phyloP scores from a whole-genome alignment of 768 basidiomycete species.

The Phlebiopsis gigantea region DNA sequence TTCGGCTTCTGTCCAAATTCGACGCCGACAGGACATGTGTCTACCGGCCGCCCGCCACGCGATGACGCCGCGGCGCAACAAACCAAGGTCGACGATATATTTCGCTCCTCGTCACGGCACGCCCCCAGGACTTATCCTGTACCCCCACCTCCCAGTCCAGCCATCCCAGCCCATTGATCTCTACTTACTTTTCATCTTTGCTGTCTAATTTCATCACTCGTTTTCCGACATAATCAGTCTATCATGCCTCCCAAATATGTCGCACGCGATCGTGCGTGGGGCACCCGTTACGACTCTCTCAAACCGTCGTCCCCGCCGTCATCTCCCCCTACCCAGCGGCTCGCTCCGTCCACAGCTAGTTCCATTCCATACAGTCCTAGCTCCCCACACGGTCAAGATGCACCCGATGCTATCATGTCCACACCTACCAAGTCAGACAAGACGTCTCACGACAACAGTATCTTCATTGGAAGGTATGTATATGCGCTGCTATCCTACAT shows the following conservation, averaged over 20 bases:
- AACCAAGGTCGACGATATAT: not conserved
- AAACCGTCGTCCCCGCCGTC: constrained; percentile 44
- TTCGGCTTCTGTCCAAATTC: not conserved
- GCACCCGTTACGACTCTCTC: constrained; percentile 67
- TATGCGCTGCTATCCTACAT: constrained; percentile 1
- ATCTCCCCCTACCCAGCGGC: constrained; percentile 24
- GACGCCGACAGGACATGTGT: not conserved
- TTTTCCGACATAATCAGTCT: not conserved
- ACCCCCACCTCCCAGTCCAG: not conserved
- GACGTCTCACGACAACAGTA: constrained; percentile 68
- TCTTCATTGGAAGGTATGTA: constrained; percentile 78
- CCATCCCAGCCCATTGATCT: not conserved
- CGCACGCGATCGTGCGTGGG: constrained; percentile 49
- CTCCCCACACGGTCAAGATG: constrained; percentile 4
- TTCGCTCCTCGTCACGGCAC: not conserved
- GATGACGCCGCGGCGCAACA: not conserved
- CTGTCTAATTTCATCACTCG: constrained; percentile 1
- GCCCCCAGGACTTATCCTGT: constrained; percentile 5
- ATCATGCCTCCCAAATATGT: constrained; percentile 32
- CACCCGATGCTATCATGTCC: constrained; percentile 19
- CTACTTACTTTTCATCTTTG: not conserved
- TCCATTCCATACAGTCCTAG: constrained; percentile 10
- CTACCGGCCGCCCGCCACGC: constrained; percentile 2
- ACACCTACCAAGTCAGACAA: constrained; percentile 28
- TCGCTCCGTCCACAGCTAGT: constrained; percentile 10